A percentile compares a stretch with the other conserved stretches of the same genome.
These are phyloP conservation scores for Ashbya aceris DNA, from an alignment of 1,139 yeast genomes.

Conservation along the genomic window DNA sequence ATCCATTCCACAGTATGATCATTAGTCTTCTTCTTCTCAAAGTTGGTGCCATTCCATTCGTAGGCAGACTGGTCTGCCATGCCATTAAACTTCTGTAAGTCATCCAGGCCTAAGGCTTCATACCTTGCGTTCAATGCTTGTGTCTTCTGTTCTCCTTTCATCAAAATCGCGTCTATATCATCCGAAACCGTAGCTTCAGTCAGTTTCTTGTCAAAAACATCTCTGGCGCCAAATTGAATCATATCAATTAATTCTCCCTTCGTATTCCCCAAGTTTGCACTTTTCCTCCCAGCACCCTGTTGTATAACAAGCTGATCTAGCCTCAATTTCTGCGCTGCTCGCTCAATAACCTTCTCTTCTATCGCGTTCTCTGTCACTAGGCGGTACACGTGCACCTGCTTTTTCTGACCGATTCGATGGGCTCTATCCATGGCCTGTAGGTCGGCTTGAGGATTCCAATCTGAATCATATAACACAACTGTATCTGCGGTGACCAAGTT, in stretches of 20 bases:
- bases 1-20: conserved; percentile 59
- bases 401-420: conserved; percentile 95
- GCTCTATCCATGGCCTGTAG: conserved; percentile 99
- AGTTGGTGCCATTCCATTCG: conserved; percentile 96
- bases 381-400: conserved; percentile 85
- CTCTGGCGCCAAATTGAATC: conserved; percentile 96
- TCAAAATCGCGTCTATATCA: conserved; percentile 53
- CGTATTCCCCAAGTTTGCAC: conserved; percentile 41
- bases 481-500: conserved; percentile 88
- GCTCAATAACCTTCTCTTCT: conserved; percentile 89
- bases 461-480: conserved; percentile 85
- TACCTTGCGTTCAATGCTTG: conserved; percentile 53
- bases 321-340: conserved; percentile 90
- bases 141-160: conserved; percentile 56
- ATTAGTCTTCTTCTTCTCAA: conserved; percentile 61
- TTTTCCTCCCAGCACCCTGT: conserved; percentile 53
- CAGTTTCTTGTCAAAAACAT: conserved; percentile 43
- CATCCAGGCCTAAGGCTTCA: conserved; percentile 60
- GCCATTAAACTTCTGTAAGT: conserved; percentile 54
- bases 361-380: conserved; percentile 94
- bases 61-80: conserved; percentile 74
- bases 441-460: conserved; percentile 99
- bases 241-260: conserved; percentile 84
- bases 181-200: conserved; percentile 31
- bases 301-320: conserved; percentile 93